A percentile compares a stretch with the other conserved stretches of the same genome.
Evolutionary conservation across 768 basidiomycete species (phyloP).

Genomic region (Lepiota brunneoincarnata): DNA sequence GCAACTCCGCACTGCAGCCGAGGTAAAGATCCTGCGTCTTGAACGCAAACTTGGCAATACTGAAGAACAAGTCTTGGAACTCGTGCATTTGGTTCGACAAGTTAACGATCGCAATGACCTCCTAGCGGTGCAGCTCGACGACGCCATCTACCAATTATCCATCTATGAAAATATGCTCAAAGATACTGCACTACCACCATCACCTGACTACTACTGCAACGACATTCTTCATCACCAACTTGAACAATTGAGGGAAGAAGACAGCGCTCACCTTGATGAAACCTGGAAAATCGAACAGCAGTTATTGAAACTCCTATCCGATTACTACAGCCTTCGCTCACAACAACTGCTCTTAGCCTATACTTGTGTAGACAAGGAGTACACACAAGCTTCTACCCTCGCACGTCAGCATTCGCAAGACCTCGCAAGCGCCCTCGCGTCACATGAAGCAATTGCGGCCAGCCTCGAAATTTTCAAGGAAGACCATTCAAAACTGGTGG

Average conservation of each 20-base stretch:
- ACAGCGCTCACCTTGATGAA: conserved; percentile 4
- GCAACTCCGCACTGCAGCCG: conserved; percentile 34
- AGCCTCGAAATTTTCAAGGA: conserved; percentile 38
- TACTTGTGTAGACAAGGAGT: conserved; percentile 25
- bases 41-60: conserved; percentile 70
- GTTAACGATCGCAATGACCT: conserved; percentile 49
- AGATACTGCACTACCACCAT: not conserved
- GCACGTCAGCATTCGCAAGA: conserved; percentile 32
- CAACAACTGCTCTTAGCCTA: conserved; percentile 33
- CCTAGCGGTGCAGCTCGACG: conserved; percentile 32
- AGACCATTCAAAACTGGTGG: conserved; percentile 33
- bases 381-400: conserved; percentile 24
- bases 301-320: conserved; percentile 21
- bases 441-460: conserved; percentile 39
- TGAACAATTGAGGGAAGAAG: conserved; percentile 19
- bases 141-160: conserved; percentile 31
- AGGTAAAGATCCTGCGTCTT: conserved; percentile 31
- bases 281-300: conserved; percentile 10
- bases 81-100: conserved; percentile 61
- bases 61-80: conserved; percentile 62
- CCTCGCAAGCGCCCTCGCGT: conserved; percentile 36
- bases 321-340: conserved; percentile 35
- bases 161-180: conserved; percentile 17
- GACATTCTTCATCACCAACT: conserved; percentile 17
- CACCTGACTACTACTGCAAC: conserved; percentile 2